Conservation (phyloP, 2,329 filamentous ascomycete genomes). For the Aspergillus ruber region DNA sequence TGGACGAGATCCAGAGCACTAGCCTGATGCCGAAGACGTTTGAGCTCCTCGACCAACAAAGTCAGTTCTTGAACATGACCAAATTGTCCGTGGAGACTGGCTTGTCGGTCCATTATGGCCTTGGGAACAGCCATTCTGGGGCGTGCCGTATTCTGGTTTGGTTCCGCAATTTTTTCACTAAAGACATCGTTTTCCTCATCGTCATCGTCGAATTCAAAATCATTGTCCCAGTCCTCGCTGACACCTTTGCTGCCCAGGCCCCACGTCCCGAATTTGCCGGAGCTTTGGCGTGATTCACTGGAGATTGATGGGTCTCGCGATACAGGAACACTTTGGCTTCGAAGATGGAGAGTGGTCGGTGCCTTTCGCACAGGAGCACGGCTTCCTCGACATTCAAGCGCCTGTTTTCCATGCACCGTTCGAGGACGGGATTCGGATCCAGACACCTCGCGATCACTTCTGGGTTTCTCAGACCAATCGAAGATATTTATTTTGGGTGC, state of each 20-base stretch:
- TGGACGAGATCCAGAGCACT: slow-evolving; percentile 48
- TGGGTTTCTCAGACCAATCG: slow-evolving; percentile 58
- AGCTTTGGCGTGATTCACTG: slow-evolving; percentile 46
- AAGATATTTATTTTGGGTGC: slow-evolving; percentile 52
- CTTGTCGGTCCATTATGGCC: slow-evolving; percentile 58
- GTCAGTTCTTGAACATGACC: slow-evolving; percentile 59
- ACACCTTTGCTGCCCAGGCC: slow-evolving; percentile 60
- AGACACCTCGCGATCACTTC: slow-evolving; percentile 47
- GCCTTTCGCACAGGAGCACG: slow-evolving; percentile 52
- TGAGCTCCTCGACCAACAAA: slow-evolving; percentile 58
- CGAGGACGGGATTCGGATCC: slow-evolving; percentile 51
- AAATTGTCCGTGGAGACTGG: slow-evolving; percentile 60
- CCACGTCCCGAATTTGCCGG: slow-evolving; percentile 59
- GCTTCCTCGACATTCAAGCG: slow-evolving; percentile 50
- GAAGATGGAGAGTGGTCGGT: slow-evolving; percentile 55
- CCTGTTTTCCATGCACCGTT: slow-evolving; percentile 60
- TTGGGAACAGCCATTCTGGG: slow-evolving; percentile 49
- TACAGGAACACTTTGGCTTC: slow-evolving; percentile 61
- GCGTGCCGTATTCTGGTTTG: slow-evolving; percentile 13
- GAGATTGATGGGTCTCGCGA: slow-evolving; percentile 45
- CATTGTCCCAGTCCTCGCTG: slow-evolving; percentile 63
- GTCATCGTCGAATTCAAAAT: slow-evolving; percentile 58
- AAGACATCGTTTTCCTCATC: slow-evolving; percentile 41
- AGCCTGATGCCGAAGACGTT: slow-evolving; percentile 53
- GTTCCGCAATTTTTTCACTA: slow-evolving; percentile 35